Conservation (phyloP, 345 rosid species). For the Bruguiera gymnorhiza region DNA sequence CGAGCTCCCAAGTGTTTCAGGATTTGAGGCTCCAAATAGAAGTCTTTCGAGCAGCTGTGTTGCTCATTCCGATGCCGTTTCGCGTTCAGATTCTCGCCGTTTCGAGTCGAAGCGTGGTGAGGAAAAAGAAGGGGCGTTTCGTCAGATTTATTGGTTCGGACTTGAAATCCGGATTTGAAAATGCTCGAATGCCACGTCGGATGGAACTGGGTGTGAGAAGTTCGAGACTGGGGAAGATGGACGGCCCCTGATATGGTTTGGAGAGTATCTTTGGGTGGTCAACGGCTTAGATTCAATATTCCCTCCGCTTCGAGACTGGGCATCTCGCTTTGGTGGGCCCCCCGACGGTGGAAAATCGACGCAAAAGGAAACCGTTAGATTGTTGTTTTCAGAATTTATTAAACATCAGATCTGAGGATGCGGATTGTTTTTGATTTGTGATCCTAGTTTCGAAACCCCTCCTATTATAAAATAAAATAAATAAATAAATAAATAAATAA, state of each 20-base stretch:
- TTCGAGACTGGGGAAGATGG: conserved; percentile 13
- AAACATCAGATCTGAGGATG: too few relatives aligned
- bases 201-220: conserved; percentile 7
- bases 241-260: conserved; percentile 45
- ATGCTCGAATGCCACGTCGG: conserved; percentile 45
- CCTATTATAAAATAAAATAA: too few relatives aligned
- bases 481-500: too few relatives aligned
- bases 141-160: conserved; percentile 36
- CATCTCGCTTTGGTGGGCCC: conserved; percentile 16
- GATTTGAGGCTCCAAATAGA: background rate
- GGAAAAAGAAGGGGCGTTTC: background rate
- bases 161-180: conserved; percentile 68
- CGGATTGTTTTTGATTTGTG: too few relatives aligned
- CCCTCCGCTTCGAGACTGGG: conserved; percentile 7
- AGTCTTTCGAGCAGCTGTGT: background rate
- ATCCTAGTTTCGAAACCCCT: too few relatives aligned
- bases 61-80: background rate
- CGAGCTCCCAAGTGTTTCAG: background rate
- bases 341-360: background rate
- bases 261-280: background rate
- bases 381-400: background rate
- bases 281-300: conserved; percentile 24
- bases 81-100: background rate
- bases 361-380: background rate
- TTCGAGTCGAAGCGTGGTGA: background rate